These are phyloP conservation scores for Olyra latifolia DNA, from an alignment of 176 grass and related monocot species.

Conservation along the genomic window DNA sequence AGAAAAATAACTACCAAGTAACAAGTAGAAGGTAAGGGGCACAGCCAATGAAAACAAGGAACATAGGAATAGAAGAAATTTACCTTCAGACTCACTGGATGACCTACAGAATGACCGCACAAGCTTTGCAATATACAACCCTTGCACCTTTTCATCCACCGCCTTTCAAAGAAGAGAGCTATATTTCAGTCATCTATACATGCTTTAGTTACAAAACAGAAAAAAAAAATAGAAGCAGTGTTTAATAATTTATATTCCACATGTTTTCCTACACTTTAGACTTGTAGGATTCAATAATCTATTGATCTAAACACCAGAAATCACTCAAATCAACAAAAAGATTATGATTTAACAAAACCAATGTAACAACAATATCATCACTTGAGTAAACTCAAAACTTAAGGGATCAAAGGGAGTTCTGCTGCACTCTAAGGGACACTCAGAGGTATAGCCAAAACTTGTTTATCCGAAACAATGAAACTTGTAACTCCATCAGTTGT, in stretches of 20 bases:
- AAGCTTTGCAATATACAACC: slow-evolving; percentile 81
- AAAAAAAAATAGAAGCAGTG: background rate
- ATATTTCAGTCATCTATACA: slow-evolving; percentile 17
- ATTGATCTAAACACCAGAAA: background rate
- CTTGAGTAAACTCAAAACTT: slow-evolving; percentile 1
- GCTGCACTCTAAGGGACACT: background rate
- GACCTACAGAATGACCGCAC: slow-evolving; percentile 89
- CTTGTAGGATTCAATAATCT: slow-evolving; percentile 4
- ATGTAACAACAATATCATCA: background rate
- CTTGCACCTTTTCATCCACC: slow-evolving; percentile 95
- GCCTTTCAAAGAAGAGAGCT: slow-evolving; percentile 44
- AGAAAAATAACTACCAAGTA: background rate
- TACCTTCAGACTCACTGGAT: slow-evolving; percentile 66
- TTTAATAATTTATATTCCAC: background rate
- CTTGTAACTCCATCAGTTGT: background rate
- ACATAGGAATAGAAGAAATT: slow-evolving; percentile 22
- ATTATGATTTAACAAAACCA: background rate
- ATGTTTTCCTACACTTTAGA: background rate
- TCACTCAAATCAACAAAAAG: slow-evolving; percentile 14
- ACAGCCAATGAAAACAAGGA: background rate
- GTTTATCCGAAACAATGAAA: background rate
- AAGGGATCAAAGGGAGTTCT: background rate
- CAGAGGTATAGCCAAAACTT: background rate
- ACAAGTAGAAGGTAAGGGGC: background rate
- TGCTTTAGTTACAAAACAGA: background rate